phyloP scores from a whole-genome alignment of 768 basidiomycete genomes.

The Phanerochaete carnosa region DNA sequence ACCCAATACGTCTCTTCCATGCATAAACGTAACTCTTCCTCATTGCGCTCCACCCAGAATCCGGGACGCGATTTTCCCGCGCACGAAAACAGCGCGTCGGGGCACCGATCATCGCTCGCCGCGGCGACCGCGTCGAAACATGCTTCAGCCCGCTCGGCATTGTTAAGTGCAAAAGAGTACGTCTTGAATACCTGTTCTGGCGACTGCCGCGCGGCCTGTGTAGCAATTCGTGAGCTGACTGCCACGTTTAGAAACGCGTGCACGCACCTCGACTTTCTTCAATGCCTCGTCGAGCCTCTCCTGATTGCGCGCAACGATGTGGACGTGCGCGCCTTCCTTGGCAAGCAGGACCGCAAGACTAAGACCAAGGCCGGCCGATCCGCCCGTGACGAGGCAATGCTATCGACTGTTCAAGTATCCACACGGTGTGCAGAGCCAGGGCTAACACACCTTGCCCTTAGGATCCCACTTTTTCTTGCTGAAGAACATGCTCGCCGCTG shows the following conservation, averaged over 20 bases:
- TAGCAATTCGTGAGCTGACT: not conserved
- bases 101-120: slow-evolving; percentile 51
- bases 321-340: slow-evolving; percentile 72
- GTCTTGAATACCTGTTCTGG: slow-evolving; percentile 59
- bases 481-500: slow-evolving; percentile 14
- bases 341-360: slow-evolving; percentile 66
- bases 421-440: not conserved
- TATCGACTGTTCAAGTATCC: slow-evolving; percentile 24
- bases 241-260: not conserved
- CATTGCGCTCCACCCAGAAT: slow-evolving; percentile 70
- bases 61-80: slow-evolving; percentile 72
- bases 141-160: slow-evolving; percentile 46
- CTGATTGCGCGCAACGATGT: slow-evolving; percentile 79
- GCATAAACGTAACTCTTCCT: slow-evolving; percentile 54
- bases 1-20: slow-evolving; percentile 58
- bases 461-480: slow-evolving; percentile 27
- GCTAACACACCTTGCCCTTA: slow-evolving; percentile 5
- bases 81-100: slow-evolving; percentile 78
- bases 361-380: slow-evolving; percentile 77
- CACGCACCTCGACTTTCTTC: slow-evolving; percentile 58
- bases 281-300: slow-evolving; percentile 59
- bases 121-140: slow-evolving; percentile 62
- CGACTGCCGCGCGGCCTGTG: slow-evolving; percentile 48
- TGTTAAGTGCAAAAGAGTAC: slow-evolving; percentile 64
- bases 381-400: slow-evolving; percentile 88